These are phyloP conservation scores for Caryopteris hybrid DNA, from an alignment of 305 asterid species.

Conservation along the genomic window DNA sequence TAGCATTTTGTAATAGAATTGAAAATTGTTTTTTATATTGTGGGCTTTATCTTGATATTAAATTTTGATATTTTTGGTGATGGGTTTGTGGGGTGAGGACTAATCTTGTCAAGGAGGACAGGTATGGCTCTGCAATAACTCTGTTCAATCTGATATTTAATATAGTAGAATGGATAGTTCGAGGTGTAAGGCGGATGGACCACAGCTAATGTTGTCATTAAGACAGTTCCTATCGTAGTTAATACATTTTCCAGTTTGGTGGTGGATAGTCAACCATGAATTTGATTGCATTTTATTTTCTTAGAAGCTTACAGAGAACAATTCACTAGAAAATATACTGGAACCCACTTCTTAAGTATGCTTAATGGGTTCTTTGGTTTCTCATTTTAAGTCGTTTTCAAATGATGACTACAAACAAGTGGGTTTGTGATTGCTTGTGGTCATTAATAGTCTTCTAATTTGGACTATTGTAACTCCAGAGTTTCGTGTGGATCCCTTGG, in stretches of 20 bases:
- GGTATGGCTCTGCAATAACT: background rate
- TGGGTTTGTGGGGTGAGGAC: background rate
- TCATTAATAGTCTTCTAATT: background rate
- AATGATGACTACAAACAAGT: background rate
- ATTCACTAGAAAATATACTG: background rate
- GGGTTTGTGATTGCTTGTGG: background rate
- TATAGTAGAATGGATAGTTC: background rate
- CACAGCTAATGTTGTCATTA: background rate
- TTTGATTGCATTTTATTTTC: background rate
- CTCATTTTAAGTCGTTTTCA: background rate
- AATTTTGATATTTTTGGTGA: too few relatives aligned
- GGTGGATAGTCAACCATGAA: background rate
- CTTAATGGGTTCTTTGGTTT: background rate
- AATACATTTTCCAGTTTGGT: background rate
- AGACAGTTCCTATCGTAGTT: background rate
- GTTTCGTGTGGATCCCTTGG: too few relatives aligned
- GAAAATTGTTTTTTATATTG: too few relatives aligned
- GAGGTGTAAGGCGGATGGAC: background rate
- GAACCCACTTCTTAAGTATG: background rate
- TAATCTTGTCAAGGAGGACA: background rate
- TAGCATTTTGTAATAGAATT: too few relatives aligned
- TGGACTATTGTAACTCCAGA: background rate
- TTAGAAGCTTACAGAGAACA: background rate
- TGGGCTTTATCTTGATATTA: background rate
- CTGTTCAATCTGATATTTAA: background rate